Conservation (phyloP, 2,329 filamentous ascomycete species). For the Paraphaeosphaeria minitans region DNA sequence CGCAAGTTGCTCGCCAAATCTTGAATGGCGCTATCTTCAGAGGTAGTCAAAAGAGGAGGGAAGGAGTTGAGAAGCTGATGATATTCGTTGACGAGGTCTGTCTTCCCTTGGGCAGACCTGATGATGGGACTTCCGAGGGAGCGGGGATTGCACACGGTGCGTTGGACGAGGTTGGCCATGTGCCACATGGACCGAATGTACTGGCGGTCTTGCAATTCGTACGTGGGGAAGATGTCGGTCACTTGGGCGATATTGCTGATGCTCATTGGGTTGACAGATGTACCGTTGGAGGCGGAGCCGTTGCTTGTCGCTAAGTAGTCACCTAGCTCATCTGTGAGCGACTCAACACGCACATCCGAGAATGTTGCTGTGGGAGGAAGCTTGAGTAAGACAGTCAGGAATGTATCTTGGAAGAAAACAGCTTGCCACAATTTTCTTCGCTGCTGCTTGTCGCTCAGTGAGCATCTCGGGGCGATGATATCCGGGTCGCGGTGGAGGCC, state of each 20-base stretch:
- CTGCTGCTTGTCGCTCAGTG: conserved; percentile 75
- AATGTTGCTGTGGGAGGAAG: conserved; percentile 79
- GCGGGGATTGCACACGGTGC: conserved; percentile 74
- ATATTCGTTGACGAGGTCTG: conserved; percentile 72
- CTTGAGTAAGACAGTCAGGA: conserved; percentile 76
- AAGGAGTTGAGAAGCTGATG: conserved; percentile 74
- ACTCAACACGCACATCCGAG: conserved; percentile 77
- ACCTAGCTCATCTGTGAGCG: conserved; percentile 69
- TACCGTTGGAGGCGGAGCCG: conserved; percentile 54
- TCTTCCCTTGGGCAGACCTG: conserved; percentile 69
- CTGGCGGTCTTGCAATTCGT: conserved; percentile 45
- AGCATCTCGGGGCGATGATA: conserved; percentile 69
- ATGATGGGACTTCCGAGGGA: conserved; percentile 76
- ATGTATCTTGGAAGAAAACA: conserved; percentile 79
- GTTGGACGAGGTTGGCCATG: conserved; percentile 77
- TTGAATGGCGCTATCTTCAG: conserved; percentile 65
- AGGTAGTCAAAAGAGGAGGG: conserved; percentile 71
- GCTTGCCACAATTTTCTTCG: conserved; percentile 83
- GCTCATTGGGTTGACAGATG: conserved; percentile 55
- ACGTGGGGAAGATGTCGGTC: conserved; percentile 45
- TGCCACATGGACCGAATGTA: conserved; percentile 81
- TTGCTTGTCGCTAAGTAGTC: conserved; percentile 64
- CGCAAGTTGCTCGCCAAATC: conserved; percentile 67
- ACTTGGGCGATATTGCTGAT: conserved; percentile 55
- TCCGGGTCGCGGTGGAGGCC: conserved; percentile 80